Evolutionary conservation across 495 filamentous ascomycete genomes (phyloP), one percentile per base, ranked within the genome.

Genomic region (Annulohypoxylon bovei): DNA sequence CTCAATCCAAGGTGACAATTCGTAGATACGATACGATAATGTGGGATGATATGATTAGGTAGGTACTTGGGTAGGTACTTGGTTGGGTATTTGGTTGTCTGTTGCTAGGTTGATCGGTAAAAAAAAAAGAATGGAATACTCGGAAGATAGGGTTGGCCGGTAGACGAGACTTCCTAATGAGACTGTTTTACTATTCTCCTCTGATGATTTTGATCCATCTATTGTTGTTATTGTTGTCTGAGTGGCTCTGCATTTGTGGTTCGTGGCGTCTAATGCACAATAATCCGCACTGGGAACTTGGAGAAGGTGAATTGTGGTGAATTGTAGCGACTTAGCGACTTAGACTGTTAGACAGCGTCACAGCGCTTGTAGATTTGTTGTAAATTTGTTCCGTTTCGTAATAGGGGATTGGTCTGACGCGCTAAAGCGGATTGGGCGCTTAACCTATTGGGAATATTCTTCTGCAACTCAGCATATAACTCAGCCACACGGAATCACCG

Each of bases 401-500:
- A 59, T 53, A 70, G 46, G 61, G 59, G 67, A 68, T 68, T 62
- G 56, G 47, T 27, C 49, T 32, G 53, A 53, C 52, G 52, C 66
- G 46, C 42, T 46, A 57, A 44, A 58, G 40, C 20, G 52, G 66
- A 33, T 70, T 54, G 46, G 25, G 25, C 67, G 61, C 50, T 65
- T 63, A 66, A 25, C 68, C 68, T 67, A 67, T 71, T 46, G 4
- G 46, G 30, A 8, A 49, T 62, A 23, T 57, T 52, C 57, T 47
- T 37, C 37, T 52, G 23, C 35, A 52, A 35, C 62, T 46, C 30
- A 42, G 49, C 18, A 18, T 25, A 12, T 44, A 28, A 68, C 70
- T 68, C 60, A 65, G 70, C 70, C 65, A 72, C 70, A 30, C 69
- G 64, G 69, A 30, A 60, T 59, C 23, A 53, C 53, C 70, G 59